These are phyloP conservation scores for Sclerotinia nivalis DNA, from an alignment of 2,329 filamentous ascomycete genomes.

Conservation along the genomic window DNA sequence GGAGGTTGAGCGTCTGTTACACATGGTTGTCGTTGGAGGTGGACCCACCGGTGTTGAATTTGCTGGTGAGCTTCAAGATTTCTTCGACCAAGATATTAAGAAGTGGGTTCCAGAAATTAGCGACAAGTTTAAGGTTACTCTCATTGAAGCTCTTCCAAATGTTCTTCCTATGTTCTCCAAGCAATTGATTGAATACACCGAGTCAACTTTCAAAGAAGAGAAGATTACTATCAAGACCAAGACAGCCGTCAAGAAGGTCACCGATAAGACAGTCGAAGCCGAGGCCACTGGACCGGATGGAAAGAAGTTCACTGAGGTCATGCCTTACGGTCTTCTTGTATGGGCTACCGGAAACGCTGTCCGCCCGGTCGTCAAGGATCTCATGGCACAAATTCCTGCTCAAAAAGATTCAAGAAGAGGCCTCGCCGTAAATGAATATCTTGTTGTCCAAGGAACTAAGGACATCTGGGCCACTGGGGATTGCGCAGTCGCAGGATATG, in stretches of 20 bases:
- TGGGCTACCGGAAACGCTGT: conserved; percentile 98
- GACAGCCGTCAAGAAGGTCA: conserved; percentile 98
- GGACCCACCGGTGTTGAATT: conserved; percentile 98
- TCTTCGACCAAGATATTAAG: conserved; percentile 97
- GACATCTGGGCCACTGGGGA: conserved; percentile 98
- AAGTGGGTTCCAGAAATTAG: conserved; percentile 97
- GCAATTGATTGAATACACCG: conserved; percentile 98
- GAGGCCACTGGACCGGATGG: conserved; percentile 81
- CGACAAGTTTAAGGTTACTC: conserved; percentile 93
- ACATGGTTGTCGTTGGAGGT: conserved; percentile 96
- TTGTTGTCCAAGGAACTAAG: conserved; percentile 94
- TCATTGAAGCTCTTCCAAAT: conserved; percentile 95
- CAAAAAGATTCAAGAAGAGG: conserved; percentile 95
- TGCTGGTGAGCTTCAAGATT: conserved; percentile 96
- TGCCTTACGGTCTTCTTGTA: conserved; percentile 93
- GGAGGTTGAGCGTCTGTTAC: conserved; percentile 89
- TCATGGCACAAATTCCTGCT: conserved; percentile 88
- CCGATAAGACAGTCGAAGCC: conserved; percentile 88
- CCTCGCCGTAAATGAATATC: conserved; percentile 96
- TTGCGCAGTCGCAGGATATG: conserved; percentile 96
- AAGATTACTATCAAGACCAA: conserved; percentile 97
- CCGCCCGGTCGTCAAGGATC: conserved; percentile 83
- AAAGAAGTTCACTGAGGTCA: conserved; percentile 74
- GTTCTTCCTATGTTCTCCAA: conserved; percentile 98
- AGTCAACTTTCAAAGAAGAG: conserved; percentile 98